Base-by-base conservation (phyloP, 495 filamentous ascomycete genomes). In the Penicillium paradoxum region DNA sequence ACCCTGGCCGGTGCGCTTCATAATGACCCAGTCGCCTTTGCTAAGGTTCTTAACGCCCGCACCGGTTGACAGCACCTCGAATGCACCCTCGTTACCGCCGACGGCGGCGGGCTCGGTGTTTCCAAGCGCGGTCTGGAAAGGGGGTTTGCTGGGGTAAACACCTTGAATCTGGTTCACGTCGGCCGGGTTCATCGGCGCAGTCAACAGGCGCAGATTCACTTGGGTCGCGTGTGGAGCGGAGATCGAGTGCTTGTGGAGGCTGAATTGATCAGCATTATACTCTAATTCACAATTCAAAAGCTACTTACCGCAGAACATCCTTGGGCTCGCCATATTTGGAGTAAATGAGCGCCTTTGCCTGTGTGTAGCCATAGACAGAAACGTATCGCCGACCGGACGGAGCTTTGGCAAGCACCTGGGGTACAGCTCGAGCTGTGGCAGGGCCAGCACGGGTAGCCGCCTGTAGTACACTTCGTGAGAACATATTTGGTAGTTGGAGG, bases 161-260 rank as follows among this genome's bases (percentile, higher is more conserved):
- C 95, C 93, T 74, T 98, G 91, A 66, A 97, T 85, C 67, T 88
- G 83, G 76, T 97, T 98, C 56, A 99, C 87, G 76, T 99, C 93
- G 53, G 93, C 90, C 21, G 93, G 93, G 79, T 99, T 99, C 63
- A 97, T 85, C 42, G 93, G 91, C 1, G 89, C 83, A 41, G 91
- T 85, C 61, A 97, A 87, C 57, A 95, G 83, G 60, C 83, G 83
- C 44, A 89, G 73, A 44, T 81, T 87, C 34, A 88, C 78, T 59
- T 82, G 73, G 33, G 76, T 73, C 24, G 75, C 73, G 58, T 83
- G 77, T 25, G 81, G 75, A 7, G 90, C 84, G 0, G 87, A 84
- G 68, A 93, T 87, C 48, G 88, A 91, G 74, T 92, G 83, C 4
- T 78, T 85, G 77, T 95, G 89, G 6, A 95, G 78, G 22, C 84